Conservation (phyloP, 179 eudicot species). For the Silene vulgaris region DNA sequence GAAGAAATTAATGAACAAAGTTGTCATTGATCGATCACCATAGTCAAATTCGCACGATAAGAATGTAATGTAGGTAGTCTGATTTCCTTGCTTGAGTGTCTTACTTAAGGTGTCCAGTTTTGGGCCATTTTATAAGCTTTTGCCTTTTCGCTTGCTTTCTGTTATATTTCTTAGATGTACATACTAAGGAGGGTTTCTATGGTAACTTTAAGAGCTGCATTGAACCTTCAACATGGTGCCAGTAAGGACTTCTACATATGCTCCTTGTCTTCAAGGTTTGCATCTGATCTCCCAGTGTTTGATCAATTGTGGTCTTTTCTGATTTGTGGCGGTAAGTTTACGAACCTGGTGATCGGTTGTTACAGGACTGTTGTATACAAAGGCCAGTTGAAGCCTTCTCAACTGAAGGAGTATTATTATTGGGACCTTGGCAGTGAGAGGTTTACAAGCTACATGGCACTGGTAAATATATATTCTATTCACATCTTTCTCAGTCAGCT, state of each 20-base stretch:
- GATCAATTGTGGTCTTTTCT: not conserved
- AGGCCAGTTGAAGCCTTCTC: conserved; percentile 97
- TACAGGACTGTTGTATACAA: conserved; percentile 96
- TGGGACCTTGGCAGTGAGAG: conserved; percentile 96
- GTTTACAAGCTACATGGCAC: conserved; percentile 99
- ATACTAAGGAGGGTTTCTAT: conserved; percentile 86
- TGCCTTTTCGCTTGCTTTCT: not conserved
- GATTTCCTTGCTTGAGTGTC: not conserved
- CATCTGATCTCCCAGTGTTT: conserved; percentile 11
- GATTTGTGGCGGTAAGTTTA: conserved; percentile 3
- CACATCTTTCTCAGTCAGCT: conserved; percentile 53
- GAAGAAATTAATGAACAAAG: too few species aligned
- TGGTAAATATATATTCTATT: conserved; percentile 83
- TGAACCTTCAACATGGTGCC: conserved; percentile 87
- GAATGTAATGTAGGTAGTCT: too few species aligned
- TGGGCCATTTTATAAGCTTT: not conserved
- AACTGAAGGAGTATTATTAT: conserved; percentile 81
- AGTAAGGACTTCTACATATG: conserved; percentile 89
- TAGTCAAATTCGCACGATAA: too few species aligned
- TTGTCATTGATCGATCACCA: too few species aligned
- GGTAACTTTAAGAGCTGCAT: conserved; percentile 93
- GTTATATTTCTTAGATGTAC: conserved; percentile 56
- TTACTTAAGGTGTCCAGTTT: not conserved
- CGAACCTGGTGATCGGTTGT: conserved; percentile 9
- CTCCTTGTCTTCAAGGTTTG: conserved; percentile 89